Conservation (phyloP, 1,284 basidiomycete genomes). For the Trametes hirsuta region DNA sequence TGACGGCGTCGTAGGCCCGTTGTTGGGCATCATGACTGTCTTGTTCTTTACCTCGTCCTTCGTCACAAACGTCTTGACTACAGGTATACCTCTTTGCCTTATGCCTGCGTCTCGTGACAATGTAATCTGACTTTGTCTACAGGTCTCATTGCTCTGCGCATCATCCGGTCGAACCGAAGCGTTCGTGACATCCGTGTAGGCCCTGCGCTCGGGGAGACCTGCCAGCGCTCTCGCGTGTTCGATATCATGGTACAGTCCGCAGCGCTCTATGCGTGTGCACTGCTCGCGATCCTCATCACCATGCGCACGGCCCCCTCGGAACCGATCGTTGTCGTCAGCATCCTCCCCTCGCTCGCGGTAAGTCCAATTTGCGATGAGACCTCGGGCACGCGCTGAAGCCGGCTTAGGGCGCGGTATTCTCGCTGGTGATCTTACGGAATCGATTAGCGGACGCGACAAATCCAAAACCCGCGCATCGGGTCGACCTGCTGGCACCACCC, state of each 20-base stretch:
- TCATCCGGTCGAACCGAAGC: background rate
- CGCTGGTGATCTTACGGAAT: background rate
- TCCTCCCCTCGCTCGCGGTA: slow-evolving; percentile 2
- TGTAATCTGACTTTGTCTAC: background rate
- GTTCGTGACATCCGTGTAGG: background rate
- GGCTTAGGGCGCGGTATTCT: slow-evolving; percentile 1
- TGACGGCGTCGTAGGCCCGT: background rate
- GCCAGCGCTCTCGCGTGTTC: background rate
- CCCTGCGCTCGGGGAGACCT: background rate
- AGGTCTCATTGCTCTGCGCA: background rate
- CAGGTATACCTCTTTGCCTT: background rate
- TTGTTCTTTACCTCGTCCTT: slow-evolving; percentile 1
- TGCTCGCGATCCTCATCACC: background rate
- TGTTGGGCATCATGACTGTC: background rate
- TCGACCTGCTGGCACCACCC: background rate
- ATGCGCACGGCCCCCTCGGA: background rate
- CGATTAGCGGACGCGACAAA: background rate
- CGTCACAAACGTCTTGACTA: background rate
- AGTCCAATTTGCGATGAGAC: background rate
- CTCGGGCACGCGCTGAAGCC: background rate
- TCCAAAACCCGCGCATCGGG: background rate
- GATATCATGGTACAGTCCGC: slow-evolving; percentile 8
- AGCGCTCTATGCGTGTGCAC: background rate
- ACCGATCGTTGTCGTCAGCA: background rate
- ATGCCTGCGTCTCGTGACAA: background rate